Base-by-base conservation (phyloP, 441 rosid genomes). In the Pelargonium cotyledonis region DNA sequence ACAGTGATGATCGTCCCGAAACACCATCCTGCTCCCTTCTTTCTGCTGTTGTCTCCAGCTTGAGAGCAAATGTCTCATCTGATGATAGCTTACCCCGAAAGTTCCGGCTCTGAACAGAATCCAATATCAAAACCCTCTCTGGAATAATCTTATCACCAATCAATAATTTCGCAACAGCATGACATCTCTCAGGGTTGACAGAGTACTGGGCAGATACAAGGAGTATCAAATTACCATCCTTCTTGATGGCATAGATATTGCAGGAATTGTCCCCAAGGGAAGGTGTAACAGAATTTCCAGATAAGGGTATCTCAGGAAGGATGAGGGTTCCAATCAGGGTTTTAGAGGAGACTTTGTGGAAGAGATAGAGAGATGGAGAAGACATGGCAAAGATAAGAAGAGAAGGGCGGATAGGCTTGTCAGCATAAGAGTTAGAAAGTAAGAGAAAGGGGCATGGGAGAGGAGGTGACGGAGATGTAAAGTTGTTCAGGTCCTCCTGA, bases 401-500 rank as follows among this genome's bases (percentile, higher is more conserved):
- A 69, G 91, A 79, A 12, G 96, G 93, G 26, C 73, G 80, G 35
- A 87, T 87, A 63, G 91, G 96, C 9, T 71, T 69, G 19, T 83
- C 71, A 1, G 82, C 82, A 70, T 85, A 84, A 29, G 83, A 88
- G 66, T 82, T 80, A 40, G 92, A 75, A 69, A 91, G 72, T 71
- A 87, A 1, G 43, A 90, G 80, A 81, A 92, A 88, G 10, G 99
- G 98, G 53, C 83, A 79, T 0, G 98, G 91, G 73, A 86, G 81
- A 29, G 87, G 73, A 7, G 80, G 83, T 0, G 79, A 79, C 19
- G 86, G 86, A 12, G 77, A 68, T 6, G 85, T 55, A 68, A 92
- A 95, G 80, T 86, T 95, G 87, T 89, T 89, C 35, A 95, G 96
- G 76, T 95, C 99, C 72, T 95, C 99, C 84, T 85, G 88, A 61